These are phyloP conservation scores for Radiomyces spectabilis DNA, from an alignment of 192 early-diverging fungal genomes.

Conservation along the genomic window DNA sequence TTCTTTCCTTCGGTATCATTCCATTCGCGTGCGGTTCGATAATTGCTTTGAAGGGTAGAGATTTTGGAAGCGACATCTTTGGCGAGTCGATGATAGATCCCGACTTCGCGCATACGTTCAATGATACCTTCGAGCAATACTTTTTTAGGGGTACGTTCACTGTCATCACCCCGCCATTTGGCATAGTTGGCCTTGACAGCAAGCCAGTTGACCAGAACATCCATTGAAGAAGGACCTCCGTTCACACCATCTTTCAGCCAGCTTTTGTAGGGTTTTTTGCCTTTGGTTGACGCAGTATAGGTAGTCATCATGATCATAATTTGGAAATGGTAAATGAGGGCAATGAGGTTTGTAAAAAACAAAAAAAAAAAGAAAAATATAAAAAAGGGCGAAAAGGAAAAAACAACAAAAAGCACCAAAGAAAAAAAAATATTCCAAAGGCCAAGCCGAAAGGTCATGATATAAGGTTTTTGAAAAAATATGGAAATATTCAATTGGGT, in stretches of 20 bases:
- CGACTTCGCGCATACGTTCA: constrained; percentile 21
- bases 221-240: constrained; percentile 24
- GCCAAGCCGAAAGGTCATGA: too few species aligned
- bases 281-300: constrained; percentile 14
- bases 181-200: constrained; percentile 21
- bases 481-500: too few species aligned
- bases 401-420: too few species aligned
- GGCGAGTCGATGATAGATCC: constrained; percentile 19
- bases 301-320: constrained; percentile 19
- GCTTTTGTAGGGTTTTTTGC: constrained; percentile 24
- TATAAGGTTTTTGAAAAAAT: too few species aligned
- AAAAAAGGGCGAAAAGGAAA: too few species aligned
- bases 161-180: constrained; percentile 24
- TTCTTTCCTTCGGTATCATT: constrained; percentile 20
- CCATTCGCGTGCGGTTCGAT: constrained; percentile 23
- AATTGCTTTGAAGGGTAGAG: constrained; percentile 22
- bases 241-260: constrained; percentile 23
- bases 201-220: constrained; percentile 18
- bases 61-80: constrained; percentile 23
- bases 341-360: neutral
- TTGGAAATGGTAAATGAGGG: constrained; percentile 1
- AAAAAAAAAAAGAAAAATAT: neutral
- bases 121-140: constrained; percentile 16
- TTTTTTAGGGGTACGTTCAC: constrained; percentile 22
- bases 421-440: too few species aligned